A percentile compares a stretch with the other conserved stretches of the same genome.
Conservation (phyloP, 2,329 filamentous ascomycete species). For the Paracamarosporium sp. region DNA sequence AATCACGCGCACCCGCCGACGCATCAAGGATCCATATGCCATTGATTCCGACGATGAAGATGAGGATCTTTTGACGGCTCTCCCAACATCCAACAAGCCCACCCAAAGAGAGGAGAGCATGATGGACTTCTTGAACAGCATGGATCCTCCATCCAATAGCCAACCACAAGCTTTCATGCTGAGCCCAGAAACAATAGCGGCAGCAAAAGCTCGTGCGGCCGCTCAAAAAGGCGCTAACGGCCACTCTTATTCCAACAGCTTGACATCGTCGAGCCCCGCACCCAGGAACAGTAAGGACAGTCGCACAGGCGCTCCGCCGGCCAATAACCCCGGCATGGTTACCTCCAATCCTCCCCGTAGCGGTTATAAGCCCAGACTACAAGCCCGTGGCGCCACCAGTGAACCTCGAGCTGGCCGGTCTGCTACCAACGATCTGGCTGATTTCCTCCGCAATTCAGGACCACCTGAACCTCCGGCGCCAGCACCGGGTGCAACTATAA, state of each 20-base stretch:
- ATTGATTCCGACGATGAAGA: conserved; percentile 68
- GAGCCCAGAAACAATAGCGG: conserved; percentile 39
- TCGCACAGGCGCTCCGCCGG: conserved; percentile 13
- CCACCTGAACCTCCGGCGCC: conserved; percentile 39
- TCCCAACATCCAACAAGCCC: conserved; percentile 47
- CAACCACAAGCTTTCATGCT: conserved; percentile 43
- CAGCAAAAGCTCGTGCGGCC: conserved; percentile 35
- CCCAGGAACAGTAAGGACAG: conserved; percentile 19
- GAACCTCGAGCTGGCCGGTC: conserved; percentile 29
- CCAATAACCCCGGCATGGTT: conserved; percentile 22
- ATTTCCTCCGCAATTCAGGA: conserved; percentile 51
- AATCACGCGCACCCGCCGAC: conserved; percentile 76
- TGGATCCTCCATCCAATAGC: conserved; percentile 63
- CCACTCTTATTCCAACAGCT: background rate
- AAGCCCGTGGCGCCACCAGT: conserved; percentile 31
- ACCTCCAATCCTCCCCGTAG: conserved; percentile 28
- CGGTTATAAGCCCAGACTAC: conserved; percentile 33
- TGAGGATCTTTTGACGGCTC: conserved; percentile 59
- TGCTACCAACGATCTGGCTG: conserved; percentile 50
- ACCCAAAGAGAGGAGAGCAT: conserved; percentile 62
- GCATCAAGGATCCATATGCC: conserved; percentile 89
- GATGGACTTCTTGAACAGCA: conserved; percentile 75
- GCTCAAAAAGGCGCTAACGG: conserved; percentile 10
- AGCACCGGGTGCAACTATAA: conserved; percentile 13
- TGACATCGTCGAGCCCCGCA: conserved; percentile 22